A percentile compares a stretch with the other conserved stretches of the same genome.
Evolutionary conservation across 2,329 filamentous ascomycete genomes (phyloP).

Genomic region (Thelonectria blattea): DNA sequence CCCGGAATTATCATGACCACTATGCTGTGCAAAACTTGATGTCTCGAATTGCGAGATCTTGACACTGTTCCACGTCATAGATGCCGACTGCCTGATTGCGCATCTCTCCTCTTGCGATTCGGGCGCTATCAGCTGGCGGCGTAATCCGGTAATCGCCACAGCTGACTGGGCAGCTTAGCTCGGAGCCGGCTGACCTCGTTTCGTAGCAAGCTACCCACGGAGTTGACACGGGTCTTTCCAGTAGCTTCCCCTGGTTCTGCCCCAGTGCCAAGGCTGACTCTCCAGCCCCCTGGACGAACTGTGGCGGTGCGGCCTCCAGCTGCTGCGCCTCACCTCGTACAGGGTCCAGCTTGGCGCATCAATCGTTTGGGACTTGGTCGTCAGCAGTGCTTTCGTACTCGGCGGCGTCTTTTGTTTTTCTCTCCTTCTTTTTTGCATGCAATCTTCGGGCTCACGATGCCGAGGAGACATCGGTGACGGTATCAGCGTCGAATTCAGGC

Average conservation of each 20-base stretch:
- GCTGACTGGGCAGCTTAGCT: conserved; percentile 28
- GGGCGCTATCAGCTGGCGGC: conserved; percentile 4
- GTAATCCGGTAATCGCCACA: conserved; percentile 10
- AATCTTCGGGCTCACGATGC: conserved; percentile 27
- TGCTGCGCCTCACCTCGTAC: conserved; percentile 32
- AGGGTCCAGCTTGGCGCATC: conserved; percentile 23
- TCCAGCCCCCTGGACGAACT: conserved; percentile 18
- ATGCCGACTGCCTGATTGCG: conserved; percentile 12
- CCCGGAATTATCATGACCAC: background rate
- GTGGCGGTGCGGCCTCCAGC: conserved; percentile 32
- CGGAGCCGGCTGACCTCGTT: background rate
- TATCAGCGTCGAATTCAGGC: conserved; percentile 9
- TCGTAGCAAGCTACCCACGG: background rate
- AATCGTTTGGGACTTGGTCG: conserved; percentile 22
- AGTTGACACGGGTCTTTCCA: conserved; percentile 32
- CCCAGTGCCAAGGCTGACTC: conserved; percentile 7
- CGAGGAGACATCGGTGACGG: conserved; percentile 22
- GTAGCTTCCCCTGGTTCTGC: conserved; percentile 8
- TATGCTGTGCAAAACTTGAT: background rate
- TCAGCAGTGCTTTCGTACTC: conserved; percentile 27
- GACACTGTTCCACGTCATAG: conserved; percentile 13
- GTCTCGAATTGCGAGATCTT: conserved; percentile 6
- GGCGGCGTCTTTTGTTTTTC: conserved; percentile 4
- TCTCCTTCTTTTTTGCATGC: background rate
- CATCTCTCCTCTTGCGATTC: conserved; percentile 5